phyloP scores from a whole-genome alignment of 495 filamentous ascomycete species.

The Patellaria atrata region DNA sequence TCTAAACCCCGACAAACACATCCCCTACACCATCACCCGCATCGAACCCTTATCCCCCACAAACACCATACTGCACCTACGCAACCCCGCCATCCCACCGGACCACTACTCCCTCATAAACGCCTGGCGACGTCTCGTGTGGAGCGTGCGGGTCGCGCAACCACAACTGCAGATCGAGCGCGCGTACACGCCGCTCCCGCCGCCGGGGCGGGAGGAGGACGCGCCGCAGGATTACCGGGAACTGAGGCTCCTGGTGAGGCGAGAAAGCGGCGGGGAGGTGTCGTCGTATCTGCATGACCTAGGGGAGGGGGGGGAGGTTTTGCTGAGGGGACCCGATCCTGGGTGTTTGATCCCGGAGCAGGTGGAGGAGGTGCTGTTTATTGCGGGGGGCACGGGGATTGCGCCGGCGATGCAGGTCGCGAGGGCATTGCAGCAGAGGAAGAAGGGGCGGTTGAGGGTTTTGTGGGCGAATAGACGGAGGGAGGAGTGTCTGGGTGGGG shows the following conservation, averaged over 20 bases:
- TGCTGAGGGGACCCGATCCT: constrained; percentile 61
- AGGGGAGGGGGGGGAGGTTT: constrained; percentile 43
- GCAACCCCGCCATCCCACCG: constrained; percentile 23
- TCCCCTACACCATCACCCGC: constrained; percentile 38
- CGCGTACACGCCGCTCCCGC: constrained; percentile 75
- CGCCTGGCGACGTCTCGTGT: constrained; percentile 47
- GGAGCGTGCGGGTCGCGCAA: constrained; percentile 87
- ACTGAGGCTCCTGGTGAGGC: constrained; percentile 37
- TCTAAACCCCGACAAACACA: constrained; percentile 19
- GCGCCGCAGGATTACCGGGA: constrained; percentile 25
- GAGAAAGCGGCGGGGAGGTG: constrained; percentile 30
- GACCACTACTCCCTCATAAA: constrained; percentile 25
- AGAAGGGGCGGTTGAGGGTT: constrained; percentile 36
- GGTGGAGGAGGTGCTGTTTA: constrained; percentile 53
- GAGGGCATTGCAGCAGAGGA: constrained; percentile 37
- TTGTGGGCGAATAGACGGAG: constrained; percentile 51
- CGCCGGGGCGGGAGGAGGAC: constrained; percentile 18
- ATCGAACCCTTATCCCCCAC: constrained; percentile 59
- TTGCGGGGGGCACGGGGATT: constrained; percentile 90
- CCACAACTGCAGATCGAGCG: constrained; percentile 80
- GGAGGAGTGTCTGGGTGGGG: constrained; percentile 42
- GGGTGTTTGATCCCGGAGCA: constrained; percentile 48
- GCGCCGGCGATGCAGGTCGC: constrained; percentile 76
- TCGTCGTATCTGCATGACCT: constrained; percentile 57
- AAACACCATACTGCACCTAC: constrained; percentile 59